Evolutionary conservation across 495 filamentous ascomycete species (phyloP).

Genomic region (Xylaria castorea): DNA sequence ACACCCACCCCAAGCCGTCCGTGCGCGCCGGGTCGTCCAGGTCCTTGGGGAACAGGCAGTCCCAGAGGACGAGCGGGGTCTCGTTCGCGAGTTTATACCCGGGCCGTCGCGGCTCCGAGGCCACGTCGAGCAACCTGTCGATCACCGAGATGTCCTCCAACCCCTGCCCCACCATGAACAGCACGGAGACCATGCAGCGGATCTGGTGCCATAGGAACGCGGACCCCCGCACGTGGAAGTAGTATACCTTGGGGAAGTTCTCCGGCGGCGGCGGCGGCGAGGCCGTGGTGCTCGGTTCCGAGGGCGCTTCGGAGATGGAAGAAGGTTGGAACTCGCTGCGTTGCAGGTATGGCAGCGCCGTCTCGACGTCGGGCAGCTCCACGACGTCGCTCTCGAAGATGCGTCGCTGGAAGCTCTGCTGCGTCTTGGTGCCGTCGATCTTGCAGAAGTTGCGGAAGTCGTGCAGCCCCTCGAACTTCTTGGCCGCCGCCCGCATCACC

Average conservation of each 20-base stretch:
- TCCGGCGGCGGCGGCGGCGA: conserved; percentile 17
- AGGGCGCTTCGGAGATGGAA: conserved; percentile 10
- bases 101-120: conserved; percentile 72
- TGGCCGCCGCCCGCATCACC: conserved; percentile 83
- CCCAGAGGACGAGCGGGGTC: conserved; percentile 89
- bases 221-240: conserved; percentile 84
- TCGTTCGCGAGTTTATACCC: conserved; percentile 90
- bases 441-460: conserved; percentile 99
- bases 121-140: conserved; percentile 72
- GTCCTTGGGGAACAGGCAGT: conserved; percentile 80
- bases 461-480: conserved; percentile 78
- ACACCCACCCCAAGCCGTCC: conserved; percentile 81
- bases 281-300: not conserved
- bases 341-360: conserved; percentile 51
- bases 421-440: conserved; percentile 83
- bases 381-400: conserved; percentile 81
- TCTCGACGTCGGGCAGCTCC: conserved; percentile 60
- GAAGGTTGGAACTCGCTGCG: conserved; percentile 35
- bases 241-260: conserved; percentile 73
- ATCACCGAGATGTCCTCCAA: conserved; percentile 79
- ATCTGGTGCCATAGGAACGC: conserved; percentile 99
- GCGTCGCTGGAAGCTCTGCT: conserved; percentile 76
- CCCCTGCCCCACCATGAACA: conserved; percentile 92
- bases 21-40: conserved; percentile 51
- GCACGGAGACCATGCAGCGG: conserved; percentile 82